Base-by-base conservation (phyloP, 2,329 filamentous ascomycete genomes). In the Fusarium tupiense region DNA sequence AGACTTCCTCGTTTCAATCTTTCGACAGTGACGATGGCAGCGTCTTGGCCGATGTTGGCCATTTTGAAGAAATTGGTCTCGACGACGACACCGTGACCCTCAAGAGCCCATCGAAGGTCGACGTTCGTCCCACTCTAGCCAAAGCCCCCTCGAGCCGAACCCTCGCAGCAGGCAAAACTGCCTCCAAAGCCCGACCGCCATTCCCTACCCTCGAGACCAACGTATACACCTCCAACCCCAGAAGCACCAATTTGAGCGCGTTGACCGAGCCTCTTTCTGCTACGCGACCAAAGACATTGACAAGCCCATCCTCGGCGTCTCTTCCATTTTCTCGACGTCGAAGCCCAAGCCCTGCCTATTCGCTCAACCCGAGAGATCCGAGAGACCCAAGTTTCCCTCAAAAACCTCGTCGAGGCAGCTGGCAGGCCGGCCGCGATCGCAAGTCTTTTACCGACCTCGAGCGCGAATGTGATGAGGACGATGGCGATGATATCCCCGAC, bases 21-120 rank as follows among this genome's bases (percentile, higher is more conserved):
- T 91, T 93, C 64, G 91, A 90, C 71, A 92, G 91, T 78, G 92
- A 94, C 78, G 93, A 94, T 76, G 91, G 92, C 79, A 90, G 88
- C 75, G 88, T 91, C 58, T 85, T 93, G 52, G 88, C 91, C 60
- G 94, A 97, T 80, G 89, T 92, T 66, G 91, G 91, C 73, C 91
- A 98, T 81, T 98, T 98, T 78, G 96, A 98, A 82, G 96, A 98
- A 74, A 98, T 98, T 81, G 94, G 93, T 19, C 90, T 98, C 37
- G 92, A 95, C 77, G 91, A 95, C 71, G 86, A 82, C 78, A 65
- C 77, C 74, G 64, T 82, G 81, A 88, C 88, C 41, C 89, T 89
- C 72, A 88, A 86, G 70, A 81, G 85, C 43, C 85, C 84, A 14
- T 86, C 84, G 43, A 82, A 85, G 40, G 80, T 85, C 60, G 84